These are phyloP conservation scores for Melanogaster broomeanus DNA, from an alignment of 768 basidiomycete genomes.

Conservation along the genomic window DNA sequence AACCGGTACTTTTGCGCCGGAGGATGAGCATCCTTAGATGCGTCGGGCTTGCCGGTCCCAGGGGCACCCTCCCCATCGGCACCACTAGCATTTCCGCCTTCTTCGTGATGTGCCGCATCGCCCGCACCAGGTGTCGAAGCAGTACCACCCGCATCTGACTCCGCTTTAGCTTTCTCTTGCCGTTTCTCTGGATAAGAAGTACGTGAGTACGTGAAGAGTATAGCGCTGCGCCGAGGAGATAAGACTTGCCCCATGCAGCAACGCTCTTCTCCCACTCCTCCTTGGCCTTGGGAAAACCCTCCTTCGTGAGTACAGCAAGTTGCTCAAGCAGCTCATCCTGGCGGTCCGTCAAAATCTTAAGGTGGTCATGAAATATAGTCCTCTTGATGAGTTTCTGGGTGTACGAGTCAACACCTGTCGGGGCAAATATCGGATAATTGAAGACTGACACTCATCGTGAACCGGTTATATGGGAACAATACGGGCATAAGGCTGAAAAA, in stretches of 20 bases:
- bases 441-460: constrained; percentile 79
- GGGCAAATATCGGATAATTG: background rate
- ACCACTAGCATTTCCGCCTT: constrained; percentile 28
- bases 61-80: constrained; percentile 26
- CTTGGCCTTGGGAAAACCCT: constrained; percentile 66
- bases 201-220: background rate
- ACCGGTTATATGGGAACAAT: constrained; percentile 93
- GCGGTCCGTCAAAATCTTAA: constrained; percentile 59
- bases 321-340: constrained; percentile 70
- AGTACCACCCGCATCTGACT: constrained; percentile 31
- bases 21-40: constrained; percentile 49
- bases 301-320: constrained; percentile 59
- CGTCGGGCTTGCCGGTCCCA: constrained; percentile 26
- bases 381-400: constrained; percentile 91
- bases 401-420: constrained; percentile 7
- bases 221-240: background rate
- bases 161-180: constrained; percentile 55
- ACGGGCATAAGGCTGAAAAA: constrained; percentile 89
- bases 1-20: constrained; percentile 77
- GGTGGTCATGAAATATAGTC: constrained; percentile 78
- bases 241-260: constrained; percentile 61
- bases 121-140: constrained; percentile 30
- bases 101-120: constrained; percentile 30
- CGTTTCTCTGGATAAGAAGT: constrained; percentile 40
- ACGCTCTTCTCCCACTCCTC: constrained; percentile 79